Conservation (phyloP, 2,329 filamentous ascomycete species). For the Coniochaeta sp. region DNA sequence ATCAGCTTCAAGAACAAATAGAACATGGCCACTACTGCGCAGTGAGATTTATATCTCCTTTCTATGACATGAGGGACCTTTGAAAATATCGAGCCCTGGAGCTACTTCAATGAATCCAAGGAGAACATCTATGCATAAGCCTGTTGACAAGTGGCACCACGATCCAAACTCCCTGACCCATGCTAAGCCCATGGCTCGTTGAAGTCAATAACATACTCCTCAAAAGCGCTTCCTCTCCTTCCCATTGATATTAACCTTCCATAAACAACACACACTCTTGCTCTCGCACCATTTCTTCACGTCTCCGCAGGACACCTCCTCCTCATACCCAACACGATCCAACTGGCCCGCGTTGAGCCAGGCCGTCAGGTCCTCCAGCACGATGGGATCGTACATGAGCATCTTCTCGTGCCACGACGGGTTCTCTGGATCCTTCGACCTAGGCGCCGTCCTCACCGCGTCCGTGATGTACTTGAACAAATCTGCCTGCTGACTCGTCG, state of each 20-base stretch:
- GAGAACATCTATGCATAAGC: too few relatives aligned
- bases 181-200: too few relatives aligned
- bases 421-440: constrained; percentile 36
- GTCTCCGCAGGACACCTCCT: constrained; percentile 53
- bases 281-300: constrained; percentile 88
- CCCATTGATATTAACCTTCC: constrained; percentile 49
- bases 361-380: constrained; percentile 73
- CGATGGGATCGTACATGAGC: constrained; percentile 83
- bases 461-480: constrained; percentile 47
- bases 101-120: too few relatives aligned
- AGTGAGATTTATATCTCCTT: too few relatives aligned
- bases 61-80: too few relatives aligned
- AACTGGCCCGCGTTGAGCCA: constrained; percentile 76
- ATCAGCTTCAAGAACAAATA: too few relatives aligned
- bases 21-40: too few relatives aligned
- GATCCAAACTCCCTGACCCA: background rate
- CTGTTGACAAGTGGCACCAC: too few relatives aligned
- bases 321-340: constrained; percentile 54
- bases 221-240: constrained; percentile 45
- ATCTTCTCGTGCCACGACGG: constrained; percentile 90
- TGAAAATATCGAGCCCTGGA: too few relatives aligned
- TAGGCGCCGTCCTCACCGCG: constrained; percentile 44
- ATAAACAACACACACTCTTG: constrained; percentile 77
- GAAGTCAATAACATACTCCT: background rate
- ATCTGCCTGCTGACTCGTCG: constrained; percentile 31